Conservation (phyloP, 805 yeast species). For the Lipomyces japonicus region DNA sequence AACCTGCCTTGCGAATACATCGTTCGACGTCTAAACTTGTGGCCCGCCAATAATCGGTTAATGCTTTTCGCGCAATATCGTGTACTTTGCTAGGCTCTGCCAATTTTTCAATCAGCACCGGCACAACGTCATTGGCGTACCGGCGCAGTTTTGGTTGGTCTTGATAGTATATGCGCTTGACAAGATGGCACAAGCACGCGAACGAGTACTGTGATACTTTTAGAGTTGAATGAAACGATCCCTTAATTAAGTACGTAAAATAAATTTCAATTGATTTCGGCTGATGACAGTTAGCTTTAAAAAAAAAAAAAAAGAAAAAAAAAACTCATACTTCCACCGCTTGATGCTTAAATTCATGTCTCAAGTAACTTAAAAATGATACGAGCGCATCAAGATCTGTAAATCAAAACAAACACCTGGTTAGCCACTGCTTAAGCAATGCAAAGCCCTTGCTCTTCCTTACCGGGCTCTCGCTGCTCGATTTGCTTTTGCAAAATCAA, state of each 20-base stretch:
- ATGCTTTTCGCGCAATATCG: slow-evolving; percentile 34
- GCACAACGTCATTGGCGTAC: slow-evolving; percentile 37
- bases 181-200: slow-evolving; percentile 45
- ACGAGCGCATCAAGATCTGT: slow-evolving; percentile 2
- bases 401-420: too few species aligned
- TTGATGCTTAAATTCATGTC: slow-evolving; percentile 25
- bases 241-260: slow-evolving; percentile 10
- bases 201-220: slow-evolving; percentile 35
- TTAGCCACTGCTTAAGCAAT: not conserved
- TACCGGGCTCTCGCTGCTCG: slow-evolving; percentile 11
- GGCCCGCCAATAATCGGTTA: slow-evolving; percentile 41
- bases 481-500: slow-evolving; percentile 2
- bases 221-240: slow-evolving; percentile 8
- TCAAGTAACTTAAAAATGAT: slow-evolving; percentile 8
- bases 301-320: not conserved
- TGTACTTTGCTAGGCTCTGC: slow-evolving; percentile 34
- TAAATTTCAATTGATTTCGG: slow-evolving; percentile 21
- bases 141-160: slow-evolving; percentile 36
- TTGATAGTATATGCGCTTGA: slow-evolving; percentile 45
- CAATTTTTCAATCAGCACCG: slow-evolving; percentile 36
- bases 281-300: slow-evolving; percentile 1
- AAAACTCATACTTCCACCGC: slow-evolving; percentile 19
- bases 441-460: not conserved
- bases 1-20: slow-evolving; percentile 35
- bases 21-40: slow-evolving; percentile 38